Base-by-base conservation (phyloP, 129 eudicot species). In the Saussurea involucrata region DNA sequence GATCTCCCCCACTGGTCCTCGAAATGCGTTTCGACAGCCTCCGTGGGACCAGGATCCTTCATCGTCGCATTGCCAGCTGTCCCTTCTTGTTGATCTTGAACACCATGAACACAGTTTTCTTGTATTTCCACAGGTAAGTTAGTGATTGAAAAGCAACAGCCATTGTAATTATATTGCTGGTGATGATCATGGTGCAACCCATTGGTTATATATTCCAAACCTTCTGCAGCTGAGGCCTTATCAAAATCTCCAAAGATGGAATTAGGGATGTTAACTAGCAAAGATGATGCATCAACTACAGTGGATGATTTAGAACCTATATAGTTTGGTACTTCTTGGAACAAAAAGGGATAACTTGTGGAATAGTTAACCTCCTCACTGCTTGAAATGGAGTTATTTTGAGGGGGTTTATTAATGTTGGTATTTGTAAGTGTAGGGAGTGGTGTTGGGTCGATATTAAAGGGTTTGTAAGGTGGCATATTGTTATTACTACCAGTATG, bases 251-350 rank as follows among this genome's bases (percentile, higher is more conserved):
- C 97, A 49, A 87, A 72, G 15, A 87, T 70, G 24, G 92, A 82
- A 58, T 79, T 88, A 33, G 98, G 90, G 88, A 82, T 87, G 87
- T 93, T 89, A 28, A 78, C 79, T 22, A 88, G 80, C 85, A 90
- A 78, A 25, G 92, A 90, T 46, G 98, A 86, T 25, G 83, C 85
- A 67, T 86, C 94, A 10, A 73, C 63, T 32, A n/a, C n/a, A n/a
- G 78, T 74, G 28, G 83, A 76, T 70, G 81, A 84, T 74, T 81
- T 82, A 34, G 86, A 78, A 63, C 84, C 42, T 8, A 8, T 8
- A 20, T 85, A 64, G 67, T 58, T 75, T 8, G 80, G 27, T n/a
- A n/a, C n/a, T 36, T 82, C 78, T 76, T 82, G 88, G 58, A 88
- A 70, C 21, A 84, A 68, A 53, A 82, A 79, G 57, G 93, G 77